Percentiles rank a stretch among this genome's conserved stretches.
These are phyloP conservation scores for Talaromyces liani DNA, from an alignment of 495 filamentous ascomycete species.

Conservation along the genomic window DNA sequence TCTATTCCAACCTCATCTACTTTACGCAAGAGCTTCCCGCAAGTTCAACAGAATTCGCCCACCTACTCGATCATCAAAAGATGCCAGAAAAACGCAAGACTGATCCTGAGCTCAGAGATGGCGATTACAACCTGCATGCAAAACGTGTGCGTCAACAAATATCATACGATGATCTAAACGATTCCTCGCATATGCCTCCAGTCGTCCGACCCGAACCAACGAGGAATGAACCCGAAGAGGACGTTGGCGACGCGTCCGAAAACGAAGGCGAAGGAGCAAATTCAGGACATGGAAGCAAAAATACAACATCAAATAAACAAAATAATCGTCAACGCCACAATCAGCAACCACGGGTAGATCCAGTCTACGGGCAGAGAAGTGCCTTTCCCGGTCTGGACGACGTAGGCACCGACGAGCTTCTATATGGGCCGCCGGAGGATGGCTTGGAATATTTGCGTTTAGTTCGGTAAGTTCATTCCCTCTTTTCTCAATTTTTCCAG, in stretches of 20 bases:
- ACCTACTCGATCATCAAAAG: neutral
- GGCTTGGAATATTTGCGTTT: conserved; percentile 70
- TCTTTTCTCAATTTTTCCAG: conserved; percentile 7
- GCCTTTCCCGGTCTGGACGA: conserved; percentile 71
- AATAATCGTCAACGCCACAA: conserved; percentile 10
- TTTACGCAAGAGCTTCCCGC: neutral
- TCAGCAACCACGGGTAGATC: conserved; percentile 47
- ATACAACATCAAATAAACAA: neutral
- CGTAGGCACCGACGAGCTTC: conserved; percentile 37
- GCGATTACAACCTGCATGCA: neutral
- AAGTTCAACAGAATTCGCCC: neutral
- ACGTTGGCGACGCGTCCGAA: conserved; percentile 14
- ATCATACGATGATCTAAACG: conserved; percentile 5
- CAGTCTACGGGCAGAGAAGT: conserved; percentile 65
- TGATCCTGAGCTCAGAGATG: neutral
- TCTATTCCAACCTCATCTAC: neutral
- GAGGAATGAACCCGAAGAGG: neutral
- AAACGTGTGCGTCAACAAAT: conserved; percentile 8
- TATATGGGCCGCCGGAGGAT: conserved; percentile 46
- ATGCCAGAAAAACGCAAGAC: conserved; percentile 11
- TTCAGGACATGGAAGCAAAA: neutral
- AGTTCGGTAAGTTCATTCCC: conserved; percentile 59
- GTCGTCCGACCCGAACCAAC: neutral
- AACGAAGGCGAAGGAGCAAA: neutral
- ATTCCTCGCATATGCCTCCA: neutral